These are phyloP conservation scores for Aspergillus sp. DNA, from an alignment of 2,329 filamentous ascomycete genomes.

Conservation along the genomic window DNA sequence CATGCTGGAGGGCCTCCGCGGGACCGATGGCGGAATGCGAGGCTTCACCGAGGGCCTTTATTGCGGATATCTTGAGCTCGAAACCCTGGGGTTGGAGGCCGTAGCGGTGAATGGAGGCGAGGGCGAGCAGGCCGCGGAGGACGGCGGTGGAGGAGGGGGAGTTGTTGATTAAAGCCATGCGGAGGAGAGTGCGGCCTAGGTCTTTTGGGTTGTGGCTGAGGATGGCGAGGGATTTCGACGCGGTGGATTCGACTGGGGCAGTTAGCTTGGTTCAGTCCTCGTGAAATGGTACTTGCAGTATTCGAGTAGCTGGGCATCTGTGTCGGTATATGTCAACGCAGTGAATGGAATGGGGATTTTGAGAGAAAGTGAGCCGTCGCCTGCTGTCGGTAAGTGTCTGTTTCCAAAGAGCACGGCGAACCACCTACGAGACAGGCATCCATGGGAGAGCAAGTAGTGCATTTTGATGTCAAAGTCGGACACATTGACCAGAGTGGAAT, in stretches of 20 bases:
- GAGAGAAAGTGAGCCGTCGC: not conserved
- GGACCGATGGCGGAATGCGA: constrained; percentile 1
- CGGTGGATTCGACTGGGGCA: constrained; percentile 11
- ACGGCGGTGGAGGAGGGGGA: constrained; percentile 11
- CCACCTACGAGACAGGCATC: not conserved
- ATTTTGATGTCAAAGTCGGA: constrained; percentile 17
- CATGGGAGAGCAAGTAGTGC: constrained; percentile 3
- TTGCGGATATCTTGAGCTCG: constrained; percentile 11
- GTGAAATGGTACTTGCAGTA: constrained; percentile 11
- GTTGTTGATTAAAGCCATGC: constrained; percentile 9
- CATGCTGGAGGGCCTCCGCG: constrained; percentile 16
- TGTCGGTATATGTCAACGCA: not conserved
- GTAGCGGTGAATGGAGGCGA: constrained; percentile 18
- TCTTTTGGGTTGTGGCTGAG: constrained; percentile 10
- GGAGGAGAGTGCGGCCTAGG: constrained; percentile 11
- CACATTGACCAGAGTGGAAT: not conserved
- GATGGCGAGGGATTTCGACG: constrained; percentile 12
- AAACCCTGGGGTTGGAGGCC: constrained; percentile 1
- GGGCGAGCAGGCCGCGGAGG: constrained; percentile 2
- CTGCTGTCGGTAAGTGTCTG: not conserved
- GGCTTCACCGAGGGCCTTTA: constrained; percentile 4
- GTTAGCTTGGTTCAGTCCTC: not conserved
- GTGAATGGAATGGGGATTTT: constrained; percentile 9
- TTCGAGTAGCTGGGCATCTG: constrained; percentile 9
- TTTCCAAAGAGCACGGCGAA: not conserved